Conservation (phyloP, 139 green algal genomes). For the Chloropicon primus region DNA sequence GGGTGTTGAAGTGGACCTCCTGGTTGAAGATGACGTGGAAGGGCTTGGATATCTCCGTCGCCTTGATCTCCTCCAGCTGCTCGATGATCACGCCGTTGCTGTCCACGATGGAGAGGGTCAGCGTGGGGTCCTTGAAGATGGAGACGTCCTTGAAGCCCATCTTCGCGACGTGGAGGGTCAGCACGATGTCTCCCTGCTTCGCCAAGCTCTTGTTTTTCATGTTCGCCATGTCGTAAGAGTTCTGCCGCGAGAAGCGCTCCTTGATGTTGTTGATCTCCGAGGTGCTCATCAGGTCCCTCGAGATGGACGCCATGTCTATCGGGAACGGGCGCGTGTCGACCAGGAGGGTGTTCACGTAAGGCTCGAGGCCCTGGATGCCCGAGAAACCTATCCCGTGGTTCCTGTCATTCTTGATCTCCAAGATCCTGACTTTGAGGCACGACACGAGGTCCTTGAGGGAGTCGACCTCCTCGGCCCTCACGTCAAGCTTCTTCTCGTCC, state of each 20-base stretch:
- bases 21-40: constrained; percentile 39
- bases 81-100: constrained; percentile 29
- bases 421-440: not conserved
- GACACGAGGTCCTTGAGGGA: not conserved
- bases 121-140: constrained; percentile 27
- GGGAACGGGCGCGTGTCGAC: constrained; percentile 3
- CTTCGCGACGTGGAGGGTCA: constrained; percentile 19
- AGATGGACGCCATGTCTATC: not conserved
- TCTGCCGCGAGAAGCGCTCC: not conserved
- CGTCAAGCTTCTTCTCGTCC: not conserved
- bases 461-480: not conserved
- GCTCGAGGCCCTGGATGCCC: constrained; percentile 34
- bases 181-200: not conserved
- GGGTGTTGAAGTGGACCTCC: constrained; percentile 41
- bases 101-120: constrained; percentile 35
- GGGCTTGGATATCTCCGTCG: not conserved
- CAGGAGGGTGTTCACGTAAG: constrained; percentile 37
- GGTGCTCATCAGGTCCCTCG: not conserved
- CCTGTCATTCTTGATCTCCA: not conserved
- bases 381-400: constrained; percentile 17
- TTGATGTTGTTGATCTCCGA: not conserved
- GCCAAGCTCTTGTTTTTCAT: not conserved
- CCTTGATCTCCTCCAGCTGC: constrained; percentile 20
- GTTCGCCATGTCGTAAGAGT: not conserved
- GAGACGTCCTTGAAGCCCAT: constrained; percentile 46